Conservation (phyloP, 1,284 basidiomycete genomes). For the Butyriboletus appendiculatus region DNA sequence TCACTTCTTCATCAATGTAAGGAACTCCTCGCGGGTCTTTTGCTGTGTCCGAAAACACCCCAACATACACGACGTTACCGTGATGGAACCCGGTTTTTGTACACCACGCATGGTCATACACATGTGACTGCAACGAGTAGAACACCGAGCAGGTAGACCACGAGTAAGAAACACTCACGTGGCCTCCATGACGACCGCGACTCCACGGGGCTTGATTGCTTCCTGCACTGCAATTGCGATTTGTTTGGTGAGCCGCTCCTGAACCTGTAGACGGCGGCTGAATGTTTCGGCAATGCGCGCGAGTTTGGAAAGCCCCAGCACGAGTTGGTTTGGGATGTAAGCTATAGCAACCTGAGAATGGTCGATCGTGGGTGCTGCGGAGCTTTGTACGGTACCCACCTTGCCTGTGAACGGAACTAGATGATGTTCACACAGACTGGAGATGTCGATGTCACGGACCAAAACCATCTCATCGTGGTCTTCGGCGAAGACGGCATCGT, state of each 20-base stretch:
- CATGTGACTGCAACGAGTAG: conserved; percentile 71
- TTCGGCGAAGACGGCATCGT: conserved; percentile 98
- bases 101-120: conserved; percentile 99
- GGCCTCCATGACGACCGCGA: conserved; percentile 99
- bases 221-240: conserved; percentile 97
- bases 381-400: conserved; percentile 49
- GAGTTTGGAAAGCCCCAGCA: conserved; percentile 96
- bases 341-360: conserved; percentile 66
- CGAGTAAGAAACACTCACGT: conserved; percentile 59
- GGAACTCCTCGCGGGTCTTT: conserved; percentile 96
- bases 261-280: conserved; percentile 93
- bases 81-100: conserved; percentile 95
- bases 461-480: conserved; percentile 99
- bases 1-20: conserved; percentile 73
- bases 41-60: conserved; percentile 97
- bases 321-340: conserved; percentile 96
- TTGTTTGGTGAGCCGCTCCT: conserved; percentile 97
- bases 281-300: conserved; percentile 98
- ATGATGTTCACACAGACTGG: conserved; percentile 98
- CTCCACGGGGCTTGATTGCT: conserved; percentile 94
- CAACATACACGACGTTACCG: conserved; percentile 98
- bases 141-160: conserved; percentile 14
- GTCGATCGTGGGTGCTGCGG: conserved; percentile 17
- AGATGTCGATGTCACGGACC: conserved; percentile 97
- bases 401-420: conserved; percentile 98